Base-by-base conservation (phyloP, 495 filamentous ascomycete species). In the Massariosphaeria phaeospora region DNA sequence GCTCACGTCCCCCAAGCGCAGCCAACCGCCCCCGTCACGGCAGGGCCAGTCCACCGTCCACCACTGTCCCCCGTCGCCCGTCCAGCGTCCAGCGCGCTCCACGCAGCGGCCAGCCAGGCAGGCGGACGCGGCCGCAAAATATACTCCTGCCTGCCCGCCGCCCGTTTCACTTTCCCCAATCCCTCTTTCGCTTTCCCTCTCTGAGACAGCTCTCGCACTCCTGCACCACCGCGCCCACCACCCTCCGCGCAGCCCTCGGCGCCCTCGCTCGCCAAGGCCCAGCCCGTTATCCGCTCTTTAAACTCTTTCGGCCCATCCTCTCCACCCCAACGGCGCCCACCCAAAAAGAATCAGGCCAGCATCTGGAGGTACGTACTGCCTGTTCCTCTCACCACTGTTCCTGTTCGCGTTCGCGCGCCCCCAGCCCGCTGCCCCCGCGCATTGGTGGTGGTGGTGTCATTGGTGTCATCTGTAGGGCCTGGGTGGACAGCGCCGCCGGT, bases 131-230 rank as follows among this genome's bases (percentile, higher is more conserved):
- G 51, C 39, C 43, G 52, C 58, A 46, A 62, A 57, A 56, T 62
- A 62, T 58, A 58, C 55, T 44, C n/a, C n/a, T n/a, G n/a, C n/a
- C n/a, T 57, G 52, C 52, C 43, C 47, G 41, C 42, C 59, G 43
- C 53, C 54, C 59, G 53, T 57, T 62, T 57, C 59, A 57, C 59
- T 57, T 57, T 57, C 44, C 59, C 48, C 29, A 53, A 62, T 48
- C 48, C 31, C 53, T 58, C 59, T 46, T n/a, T 62, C 59, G 42
- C 59, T 62, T 62, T 62, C 50, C 60, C 55, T 56, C 60, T 59
- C 55, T 63, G 53, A 58, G 59, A 54, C 59, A 53, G 54, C 57
- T n/a, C 47, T 39, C 41, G 25, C 55, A 53, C 44, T 21, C 21
- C 52, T 43, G 44, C 53, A 40, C 44, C 17, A 30, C 42, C 24